Evolutionary conservation across 2,329 filamentous ascomycete species (phyloP).

Genomic region (Dichotomopilus funicola): DNA sequence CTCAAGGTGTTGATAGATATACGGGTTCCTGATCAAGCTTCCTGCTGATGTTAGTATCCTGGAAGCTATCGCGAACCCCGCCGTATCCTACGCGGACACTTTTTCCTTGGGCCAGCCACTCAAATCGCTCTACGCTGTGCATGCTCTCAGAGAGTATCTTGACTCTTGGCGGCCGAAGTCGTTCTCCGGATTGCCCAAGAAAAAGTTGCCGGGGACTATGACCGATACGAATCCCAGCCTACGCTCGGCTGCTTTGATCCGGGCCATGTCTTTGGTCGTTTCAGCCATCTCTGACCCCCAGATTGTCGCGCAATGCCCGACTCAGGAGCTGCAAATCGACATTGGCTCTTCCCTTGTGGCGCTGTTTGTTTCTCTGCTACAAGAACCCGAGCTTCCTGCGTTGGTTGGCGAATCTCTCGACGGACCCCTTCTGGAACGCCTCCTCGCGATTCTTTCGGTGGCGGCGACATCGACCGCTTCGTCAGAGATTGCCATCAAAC

Average conservation of each 20-base stretch:
- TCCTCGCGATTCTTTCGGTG: conserved; percentile 27
- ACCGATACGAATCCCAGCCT: conserved; percentile 12
- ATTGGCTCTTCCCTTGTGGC: conserved; percentile 51
- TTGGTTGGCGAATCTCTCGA: conserved; percentile 23
- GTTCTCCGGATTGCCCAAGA: not conserved
- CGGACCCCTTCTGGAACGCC: conserved; percentile 25
- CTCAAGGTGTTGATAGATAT: conserved; percentile 43
- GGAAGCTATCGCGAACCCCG: conserved; percentile 48
- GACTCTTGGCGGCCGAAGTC: conserved; percentile 25
- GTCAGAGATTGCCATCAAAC: conserved; percentile 26
- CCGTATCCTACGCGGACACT: conserved; percentile 50
- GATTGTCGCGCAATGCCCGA: conserved; percentile 41
- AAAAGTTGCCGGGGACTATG: conserved; percentile 17
- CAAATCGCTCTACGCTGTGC: conserved; percentile 66
- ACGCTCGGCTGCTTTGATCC: conserved; percentile 34
- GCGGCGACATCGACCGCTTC: conserved; percentile 18
- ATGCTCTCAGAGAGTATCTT: conserved; percentile 60
- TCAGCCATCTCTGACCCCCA: conserved; percentile 53
- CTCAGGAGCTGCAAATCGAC: conserved; percentile 39
- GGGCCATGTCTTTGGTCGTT: conserved; percentile 49
- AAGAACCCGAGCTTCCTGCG: conserved; percentile 24
- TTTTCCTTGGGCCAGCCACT: conserved; percentile 65
- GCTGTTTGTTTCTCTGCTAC: conserved; percentile 48
- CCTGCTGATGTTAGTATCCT: conserved; percentile 60
- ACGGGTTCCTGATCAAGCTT: conserved; percentile 62